Evolutionary conservation across 2,329 filamentous ascomycete genomes (phyloP).

Genomic region (Xylaria sp.): DNA sequence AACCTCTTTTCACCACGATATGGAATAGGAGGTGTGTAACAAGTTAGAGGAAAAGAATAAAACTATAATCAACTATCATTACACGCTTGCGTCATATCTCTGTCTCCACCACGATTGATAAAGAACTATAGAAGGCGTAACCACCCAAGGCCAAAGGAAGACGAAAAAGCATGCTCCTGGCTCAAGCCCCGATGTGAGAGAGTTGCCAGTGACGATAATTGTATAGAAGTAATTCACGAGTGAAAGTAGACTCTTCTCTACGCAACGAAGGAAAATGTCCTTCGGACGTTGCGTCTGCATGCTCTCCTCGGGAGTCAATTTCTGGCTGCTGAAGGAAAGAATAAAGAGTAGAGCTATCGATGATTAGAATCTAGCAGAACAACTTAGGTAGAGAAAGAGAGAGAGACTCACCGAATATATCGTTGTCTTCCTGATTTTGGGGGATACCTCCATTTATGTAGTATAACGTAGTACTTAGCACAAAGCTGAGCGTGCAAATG

Average conservation of each 20-base stretch:
- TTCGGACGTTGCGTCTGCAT: slow-evolving; percentile 29
- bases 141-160: slow-evolving; percentile 32
- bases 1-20: no score
- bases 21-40: no score
- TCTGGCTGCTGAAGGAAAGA: slow-evolving; percentile 30
- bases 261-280: slow-evolving; percentile 30
- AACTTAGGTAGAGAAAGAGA: slow-evolving; percentile 24
- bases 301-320: slow-evolving; percentile 30
- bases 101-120: slow-evolving; percentile 33
- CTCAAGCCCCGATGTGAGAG: slow-evolving; percentile 31
- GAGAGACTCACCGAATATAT: slow-evolving; percentile 31
- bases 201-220: slow-evolving; percentile 32
- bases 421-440: slow-evolving; percentile 32
- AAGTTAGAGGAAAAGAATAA: no score
- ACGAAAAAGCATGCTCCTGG: slow-evolving; percentile 29
- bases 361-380: slow-evolving; percentile 31
- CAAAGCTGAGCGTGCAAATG: slow-evolving; percentile 32
- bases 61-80: slow-evolving; percentile 16
- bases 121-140: slow-evolving; percentile 30
- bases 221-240: slow-evolving; percentile 32
- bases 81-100: slow-evolving; percentile 29
- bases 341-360: slow-evolving; percentile 31
- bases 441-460: slow-evolving; percentile 31
- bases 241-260: slow-evolving; percentile 33
- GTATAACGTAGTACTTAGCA: slow-evolving; percentile 32